phyloP scores from a whole-genome alignment of 1,284 basidiomycete species.

The Apiotrichum laibachii region DNA sequence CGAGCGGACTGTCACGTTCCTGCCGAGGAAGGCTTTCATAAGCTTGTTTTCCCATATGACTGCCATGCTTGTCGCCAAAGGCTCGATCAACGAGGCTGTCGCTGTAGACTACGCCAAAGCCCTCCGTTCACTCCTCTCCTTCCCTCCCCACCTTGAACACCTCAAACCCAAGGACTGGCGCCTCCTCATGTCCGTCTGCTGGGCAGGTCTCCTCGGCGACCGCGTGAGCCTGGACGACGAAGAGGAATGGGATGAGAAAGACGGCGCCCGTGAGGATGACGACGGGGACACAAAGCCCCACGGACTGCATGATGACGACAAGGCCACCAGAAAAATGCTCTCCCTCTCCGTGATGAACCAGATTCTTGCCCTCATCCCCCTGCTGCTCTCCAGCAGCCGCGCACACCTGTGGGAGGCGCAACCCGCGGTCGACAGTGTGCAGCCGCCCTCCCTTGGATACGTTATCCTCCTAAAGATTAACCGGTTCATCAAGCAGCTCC shows the following conservation, averaged over 20 bases:
- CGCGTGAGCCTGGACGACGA: slow-evolving; percentile 51
- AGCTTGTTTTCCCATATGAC: slow-evolving; percentile 64
- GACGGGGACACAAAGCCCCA: slow-evolving; percentile 10
- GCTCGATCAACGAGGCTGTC: slow-evolving; percentile 61
- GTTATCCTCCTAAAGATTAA: slow-evolving; percentile 64
- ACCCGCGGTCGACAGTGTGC: slow-evolving; percentile 4
- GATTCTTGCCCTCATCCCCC: slow-evolving; percentile 63
- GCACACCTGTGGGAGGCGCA: slow-evolving; percentile 36
- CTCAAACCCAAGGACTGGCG: slow-evolving; percentile 68
- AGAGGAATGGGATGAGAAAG: slow-evolving; percentile 30
- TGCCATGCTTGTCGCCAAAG: slow-evolving; percentile 61
- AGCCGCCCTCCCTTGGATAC: slow-evolving; percentile 51
- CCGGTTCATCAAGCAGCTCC: slow-evolving; percentile 64
- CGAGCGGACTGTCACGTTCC: slow-evolving; percentile 36
- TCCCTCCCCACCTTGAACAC: slow-evolving; percentile 73
- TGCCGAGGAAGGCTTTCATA: slow-evolving; percentile 34
- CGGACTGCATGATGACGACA: slow-evolving; percentile 12
- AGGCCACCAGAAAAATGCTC: slow-evolving; percentile 16
- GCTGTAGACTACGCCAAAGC: slow-evolving; percentile 79
- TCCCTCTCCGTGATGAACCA: slow-evolving; percentile 49
- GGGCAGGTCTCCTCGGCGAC: slow-evolving; percentile 71
- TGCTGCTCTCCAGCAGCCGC: slow-evolving; percentile 60
- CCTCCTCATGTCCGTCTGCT: slow-evolving; percentile 64
- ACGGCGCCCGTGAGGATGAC: slow-evolving; percentile 18
- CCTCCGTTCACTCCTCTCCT: slow-evolving; percentile 62